Evolutionary conservation across 2,329 filamentous ascomycete genomes (phyloP).

Genomic region (Hymenotorrendiella dingleyae): DNA sequence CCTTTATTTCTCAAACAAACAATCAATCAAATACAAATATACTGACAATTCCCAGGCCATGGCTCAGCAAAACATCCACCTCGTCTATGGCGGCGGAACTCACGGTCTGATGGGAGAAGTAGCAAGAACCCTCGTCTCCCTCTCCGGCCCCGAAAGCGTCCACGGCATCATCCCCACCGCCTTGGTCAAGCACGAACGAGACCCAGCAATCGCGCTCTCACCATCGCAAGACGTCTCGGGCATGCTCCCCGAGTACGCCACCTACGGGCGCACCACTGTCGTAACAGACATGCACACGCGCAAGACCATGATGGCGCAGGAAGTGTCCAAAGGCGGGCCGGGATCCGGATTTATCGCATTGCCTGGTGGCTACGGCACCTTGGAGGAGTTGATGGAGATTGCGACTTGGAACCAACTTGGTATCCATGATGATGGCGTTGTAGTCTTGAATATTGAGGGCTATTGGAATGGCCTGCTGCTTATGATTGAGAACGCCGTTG

Average conservation of each 20-base stretch:
- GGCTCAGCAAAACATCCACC: slow-evolving; percentile 69
- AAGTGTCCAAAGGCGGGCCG: slow-evolving; percentile 74
- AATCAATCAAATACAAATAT: slow-evolving; percentile 29
- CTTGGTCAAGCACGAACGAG: slow-evolving; percentile 70
- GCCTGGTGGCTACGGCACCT: slow-evolving; percentile 84
- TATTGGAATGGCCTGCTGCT: slow-evolving; percentile 85
- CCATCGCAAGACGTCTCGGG: slow-evolving; percentile 33
- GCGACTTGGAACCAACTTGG: slow-evolving; percentile 95
- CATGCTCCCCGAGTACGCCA: slow-evolving; percentile 36
- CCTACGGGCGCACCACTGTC: slow-evolving; percentile 80
- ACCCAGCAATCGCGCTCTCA: slow-evolving; percentile 48
- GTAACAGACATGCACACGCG: slow-evolving; percentile 95
- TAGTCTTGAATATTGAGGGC: slow-evolving; percentile 79
- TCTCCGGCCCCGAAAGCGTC: slow-evolving; percentile 74
- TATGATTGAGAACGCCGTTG: slow-evolving; percentile 74
- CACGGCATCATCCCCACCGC: slow-evolving; percentile 92
- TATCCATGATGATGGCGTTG: slow-evolving; percentile 75
- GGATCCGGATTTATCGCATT: slow-evolving; percentile 88
- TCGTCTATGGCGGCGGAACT: slow-evolving; percentile 94
- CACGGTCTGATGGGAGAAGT: slow-evolving; percentile 94
- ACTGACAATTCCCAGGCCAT: slow-evolving; percentile 61
- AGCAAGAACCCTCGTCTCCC: slow-evolving; percentile 75
- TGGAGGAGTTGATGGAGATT: slow-evolving; percentile 92
- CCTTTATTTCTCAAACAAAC: too few species aligned
- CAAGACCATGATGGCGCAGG: slow-evolving; percentile 87